These are phyloP conservation scores for Neonectria coccinea DNA, from an alignment of 2,329 filamentous ascomycete species.

Conservation along the genomic window DNA sequence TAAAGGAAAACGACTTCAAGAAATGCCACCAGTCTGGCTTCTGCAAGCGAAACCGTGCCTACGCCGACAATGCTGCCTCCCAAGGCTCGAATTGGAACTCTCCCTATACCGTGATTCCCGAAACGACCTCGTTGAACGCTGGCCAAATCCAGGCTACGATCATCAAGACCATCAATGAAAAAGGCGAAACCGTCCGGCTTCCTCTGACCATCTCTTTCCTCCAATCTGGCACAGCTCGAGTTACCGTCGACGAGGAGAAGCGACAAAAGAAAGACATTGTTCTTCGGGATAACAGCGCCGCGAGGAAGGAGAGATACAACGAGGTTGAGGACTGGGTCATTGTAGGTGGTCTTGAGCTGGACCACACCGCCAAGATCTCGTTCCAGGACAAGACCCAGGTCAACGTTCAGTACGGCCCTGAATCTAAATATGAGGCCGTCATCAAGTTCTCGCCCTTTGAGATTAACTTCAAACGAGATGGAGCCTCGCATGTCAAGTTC, in stretches of 20 bases:
- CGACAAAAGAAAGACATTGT: conserved; percentile 90
- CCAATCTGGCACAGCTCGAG: conserved; percentile 86
- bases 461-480: conserved; percentile 88
- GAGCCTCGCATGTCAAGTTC: conserved; percentile 83
- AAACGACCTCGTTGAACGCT: conserved; percentile 80
- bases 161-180: conserved; percentile 78
- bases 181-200: conserved; percentile 77
- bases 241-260: conserved; percentile 92
- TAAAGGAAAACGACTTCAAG: conserved; percentile 98
- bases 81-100: conserved; percentile 77
- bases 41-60: conserved; percentile 93
- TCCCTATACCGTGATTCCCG: conserved; percentile 81
- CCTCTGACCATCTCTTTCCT: conserved; percentile 90
- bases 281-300: conserved; percentile 84
- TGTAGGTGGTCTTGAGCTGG: conserved; percentile 81
- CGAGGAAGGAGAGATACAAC: conserved; percentile 93
- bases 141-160: conserved; percentile 84
- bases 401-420: conserved; percentile 83
- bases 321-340: conserved; percentile 89
- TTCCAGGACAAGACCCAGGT: conserved; percentile 74
- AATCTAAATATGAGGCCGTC: conserved; percentile 81
- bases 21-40: conserved; percentile 96
- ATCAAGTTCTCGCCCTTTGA: conserved; percentile 86
- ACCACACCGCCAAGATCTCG: conserved; percentile 76
- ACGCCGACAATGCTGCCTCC: conserved; percentile 80